These are phyloP conservation scores for Peronospora tabacina DNA, from an alignment of 352 stramenopile genomes.

Conservation along the genomic window DNA sequence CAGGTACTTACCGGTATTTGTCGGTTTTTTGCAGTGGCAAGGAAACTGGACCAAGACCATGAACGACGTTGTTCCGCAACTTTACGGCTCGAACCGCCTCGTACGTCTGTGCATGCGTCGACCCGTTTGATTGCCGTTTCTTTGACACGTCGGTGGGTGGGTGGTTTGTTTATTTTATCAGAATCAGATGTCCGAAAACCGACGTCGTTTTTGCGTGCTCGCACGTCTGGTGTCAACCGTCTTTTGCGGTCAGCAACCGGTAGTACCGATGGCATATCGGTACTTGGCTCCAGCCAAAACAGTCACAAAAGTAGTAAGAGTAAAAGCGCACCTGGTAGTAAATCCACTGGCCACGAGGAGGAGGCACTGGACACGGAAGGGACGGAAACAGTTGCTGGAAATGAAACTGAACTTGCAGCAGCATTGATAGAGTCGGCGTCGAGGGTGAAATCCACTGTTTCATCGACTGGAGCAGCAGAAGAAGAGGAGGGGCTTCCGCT, in stretches of 20 bases:
- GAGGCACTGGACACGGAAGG: conserved; percentile 7
- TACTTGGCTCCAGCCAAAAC: conserved; percentile 6
- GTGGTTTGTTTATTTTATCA: conserved; percentile 12
- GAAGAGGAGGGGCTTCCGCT: conserved; percentile 25
- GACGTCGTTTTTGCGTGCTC: conserved; percentile 44
- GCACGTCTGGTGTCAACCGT: conserved; percentile 56
- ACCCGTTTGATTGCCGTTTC: too few relatives aligned
- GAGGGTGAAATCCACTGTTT: not conserved
- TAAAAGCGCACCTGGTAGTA: conserved; percentile 23
- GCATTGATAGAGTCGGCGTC: conserved; percentile 12
- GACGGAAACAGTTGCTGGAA: conserved; percentile 13
- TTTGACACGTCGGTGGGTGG: too few relatives aligned
- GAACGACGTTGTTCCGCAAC: conserved; percentile 54
- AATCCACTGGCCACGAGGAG: conserved; percentile 5
- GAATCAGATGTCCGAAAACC: conserved; percentile 45
- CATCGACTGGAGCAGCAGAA: conserved; percentile 18
- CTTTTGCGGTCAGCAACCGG: conserved; percentile 42
- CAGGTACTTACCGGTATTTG: not conserved
- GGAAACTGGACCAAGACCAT: conserved; percentile 59
- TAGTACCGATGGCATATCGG: conserved; percentile 18
- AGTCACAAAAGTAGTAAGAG: conserved; percentile 17
- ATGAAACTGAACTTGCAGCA: conserved; percentile 6
- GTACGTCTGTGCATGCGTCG: conserved; percentile 25
- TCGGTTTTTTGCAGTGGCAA: conserved; percentile 28
- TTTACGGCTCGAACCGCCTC: conserved; percentile 43